These are phyloP conservation scores for Betula pendula DNA, from an alignment of 306 rosid genomes.

Conservation along the genomic window DNA sequence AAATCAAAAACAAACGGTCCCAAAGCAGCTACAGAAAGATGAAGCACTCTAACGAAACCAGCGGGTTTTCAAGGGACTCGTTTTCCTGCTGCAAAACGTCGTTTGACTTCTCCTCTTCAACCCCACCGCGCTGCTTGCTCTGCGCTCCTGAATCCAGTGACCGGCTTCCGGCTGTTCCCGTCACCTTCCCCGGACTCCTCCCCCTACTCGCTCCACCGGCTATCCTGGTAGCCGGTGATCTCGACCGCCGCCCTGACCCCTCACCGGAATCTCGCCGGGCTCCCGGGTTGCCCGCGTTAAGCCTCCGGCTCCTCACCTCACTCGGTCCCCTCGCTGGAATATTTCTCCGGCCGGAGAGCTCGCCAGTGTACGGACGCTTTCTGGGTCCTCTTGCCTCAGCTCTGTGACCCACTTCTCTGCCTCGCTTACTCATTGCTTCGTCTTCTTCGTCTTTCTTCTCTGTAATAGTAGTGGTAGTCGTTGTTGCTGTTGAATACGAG, in stretches of 20 bases:
- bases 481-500: slow-evolving; percentile 57
- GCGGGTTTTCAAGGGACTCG: slow-evolving; percentile 72
- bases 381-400: slow-evolving; percentile 36
- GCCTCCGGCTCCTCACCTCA: slow-evolving; percentile 40
- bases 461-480: slow-evolving; percentile 54
- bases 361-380: slow-evolving; percentile 53
- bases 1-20: slow-evolving; percentile 22
- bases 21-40: slow-evolving; percentile 84
- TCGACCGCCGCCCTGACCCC: slow-evolving; percentile 41
- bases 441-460: slow-evolving; percentile 63
- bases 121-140: slow-evolving; percentile 21
- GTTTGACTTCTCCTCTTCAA: slow-evolving; percentile 24
- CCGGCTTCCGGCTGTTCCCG: slow-evolving; percentile 29
- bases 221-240: slow-evolving; percentile 61
- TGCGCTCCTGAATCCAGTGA: slow-evolving; percentile 22
- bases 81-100: slow-evolving; percentile 26
- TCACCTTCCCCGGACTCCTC: slow-evolving; percentile 36
- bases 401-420: slow-evolving; percentile 43
- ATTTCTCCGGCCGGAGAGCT: slow-evolving; percentile 36
- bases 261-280: slow-evolving; percentile 44
- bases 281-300: slow-evolving; percentile 30
- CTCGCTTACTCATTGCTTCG: slow-evolving; percentile 67
- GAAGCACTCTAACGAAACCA: slow-evolving; percentile 85
- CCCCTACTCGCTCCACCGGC: slow-evolving; percentile 34
- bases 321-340: slow-evolving; percentile 35